Evolutionary conservation across 2,329 filamentous ascomycete genomes (phyloP).

Genomic region (Colletotrichum sp.): DNA sequence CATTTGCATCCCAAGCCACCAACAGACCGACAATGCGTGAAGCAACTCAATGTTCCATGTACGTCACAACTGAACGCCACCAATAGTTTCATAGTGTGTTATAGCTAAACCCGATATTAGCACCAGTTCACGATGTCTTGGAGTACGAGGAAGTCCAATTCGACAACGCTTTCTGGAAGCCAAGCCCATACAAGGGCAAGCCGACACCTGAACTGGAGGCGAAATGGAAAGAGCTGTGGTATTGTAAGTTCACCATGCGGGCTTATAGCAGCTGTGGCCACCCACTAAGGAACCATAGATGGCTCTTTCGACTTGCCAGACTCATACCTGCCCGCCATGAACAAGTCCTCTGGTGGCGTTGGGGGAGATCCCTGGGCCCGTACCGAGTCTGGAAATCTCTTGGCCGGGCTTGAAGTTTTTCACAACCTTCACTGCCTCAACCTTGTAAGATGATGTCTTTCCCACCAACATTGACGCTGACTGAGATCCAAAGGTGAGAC

Average conservation of each 20-base stretch:
- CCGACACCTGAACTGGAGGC: conserved; percentile 2
- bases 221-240: conserved; percentile 7
- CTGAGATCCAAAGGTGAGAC: conserved; percentile 28
- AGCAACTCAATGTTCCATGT: not conserved
- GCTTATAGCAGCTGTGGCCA: not conserved
- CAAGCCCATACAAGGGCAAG: conserved; percentile 8
- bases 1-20: not conserved
- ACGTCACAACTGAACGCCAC: not conserved
- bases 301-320: conserved; percentile 4
- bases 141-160: conserved; percentile 10
- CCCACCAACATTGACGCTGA: not conserved
- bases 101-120: not conserved
- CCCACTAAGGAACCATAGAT: not conserved
- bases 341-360: not conserved
- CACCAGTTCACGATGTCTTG: not conserved
- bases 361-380: not conserved
- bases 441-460: conserved; percentile 34
- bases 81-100: not conserved
- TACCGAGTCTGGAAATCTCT: not conserved
- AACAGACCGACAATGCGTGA: not conserved
- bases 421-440: conserved; percentile 60
- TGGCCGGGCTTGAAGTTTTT: conserved; percentile 57
- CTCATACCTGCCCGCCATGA: not conserved
- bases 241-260: not conserved
- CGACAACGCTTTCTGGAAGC: conserved; percentile 7